Base-by-base conservation (phyloP, 495 filamentous ascomycete genomes). In the Monascus purpureus region DNA sequence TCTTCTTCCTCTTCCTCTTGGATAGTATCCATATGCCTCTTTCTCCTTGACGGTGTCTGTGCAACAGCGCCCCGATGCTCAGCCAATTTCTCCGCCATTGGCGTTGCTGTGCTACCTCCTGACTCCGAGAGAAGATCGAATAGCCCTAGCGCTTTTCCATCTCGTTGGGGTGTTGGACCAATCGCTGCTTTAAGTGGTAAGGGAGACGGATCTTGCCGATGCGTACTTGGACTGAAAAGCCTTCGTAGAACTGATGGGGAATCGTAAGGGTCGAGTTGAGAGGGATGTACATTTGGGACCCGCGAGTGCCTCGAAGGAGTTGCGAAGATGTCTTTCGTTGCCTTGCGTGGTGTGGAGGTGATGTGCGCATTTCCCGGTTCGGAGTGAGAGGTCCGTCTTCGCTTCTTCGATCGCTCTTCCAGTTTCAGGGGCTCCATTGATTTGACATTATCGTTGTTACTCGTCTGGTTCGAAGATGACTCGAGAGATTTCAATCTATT, bases 81-180 rank as follows among this genome's bases (percentile, higher is more conserved):
- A 19, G 47, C 51, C 11, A 56, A 42, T 33, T 50, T 42, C 13
- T 47, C 51, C 3, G 49, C 50, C 1, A 57, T 53, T 0, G 59
- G 63, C 2, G 58, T 63, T 0, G 63, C 58, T 1, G 53, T 55
- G 26, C 55, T 66, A 8, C 68, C 63, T 3, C 65, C 55, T 1
- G 75, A 70, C 24, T 72, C 69, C 14, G 71, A 70, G 4, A 93
- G 65, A 17, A 86, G 63, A 49, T 97, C 90, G 45, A 96, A 97
- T n/a, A 97, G 55, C 3, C 90, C 88, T 0, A 97, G 61, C 1
- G 90, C 72, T 24, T 71, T 73, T 8, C 90, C 90, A 52, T 93
- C 82, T 37, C 79, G 80, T 42, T 95, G 87, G 1, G 90, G 90
- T 1, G 90, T 96, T 1, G 87, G 87, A 5, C 86, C 86, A 40